Conservation (phyloP, 176 grass and related monocot genomes). For the Chrysopogon serrulatus region DNA sequence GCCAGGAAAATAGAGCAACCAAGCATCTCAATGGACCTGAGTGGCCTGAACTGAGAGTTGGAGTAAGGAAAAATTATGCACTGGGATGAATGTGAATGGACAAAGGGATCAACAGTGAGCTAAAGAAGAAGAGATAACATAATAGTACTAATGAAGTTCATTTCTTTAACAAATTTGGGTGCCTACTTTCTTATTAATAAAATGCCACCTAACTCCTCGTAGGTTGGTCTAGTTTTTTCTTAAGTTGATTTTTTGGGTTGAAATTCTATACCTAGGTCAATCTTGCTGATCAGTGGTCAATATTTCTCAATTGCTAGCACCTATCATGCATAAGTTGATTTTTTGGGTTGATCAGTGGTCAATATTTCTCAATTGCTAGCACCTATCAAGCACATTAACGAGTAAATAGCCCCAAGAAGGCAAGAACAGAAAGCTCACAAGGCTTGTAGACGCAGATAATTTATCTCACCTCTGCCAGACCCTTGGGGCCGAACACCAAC, state of each 20-base stretch:
- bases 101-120: neutral
- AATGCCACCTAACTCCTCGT: too few species aligned
- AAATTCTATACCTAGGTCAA: neutral
- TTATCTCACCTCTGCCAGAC: slow-evolving; percentile 96
- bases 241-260: neutral
- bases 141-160: neutral
- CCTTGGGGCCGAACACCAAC: slow-evolving; percentile 94
- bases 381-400: neutral
- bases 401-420: neutral
- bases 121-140: neutral
- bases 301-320: neutral
- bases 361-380: neutral
- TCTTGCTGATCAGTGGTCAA: neutral
- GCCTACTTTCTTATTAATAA: neutral
- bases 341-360: neutral
- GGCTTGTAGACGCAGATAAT: neutral
- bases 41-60: neutral
- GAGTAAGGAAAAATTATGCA: neutral
- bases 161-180: neutral
- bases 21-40: neutral
- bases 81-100: neutral
- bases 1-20: neutral
- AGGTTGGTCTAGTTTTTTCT: neutral
- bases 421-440: neutral
- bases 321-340: neutral